Evolutionary conservation across 495 filamentous ascomycete genomes (phyloP), one percentile per base, ranked within the genome.

Genomic region (Daldinia decipiens): DNA sequence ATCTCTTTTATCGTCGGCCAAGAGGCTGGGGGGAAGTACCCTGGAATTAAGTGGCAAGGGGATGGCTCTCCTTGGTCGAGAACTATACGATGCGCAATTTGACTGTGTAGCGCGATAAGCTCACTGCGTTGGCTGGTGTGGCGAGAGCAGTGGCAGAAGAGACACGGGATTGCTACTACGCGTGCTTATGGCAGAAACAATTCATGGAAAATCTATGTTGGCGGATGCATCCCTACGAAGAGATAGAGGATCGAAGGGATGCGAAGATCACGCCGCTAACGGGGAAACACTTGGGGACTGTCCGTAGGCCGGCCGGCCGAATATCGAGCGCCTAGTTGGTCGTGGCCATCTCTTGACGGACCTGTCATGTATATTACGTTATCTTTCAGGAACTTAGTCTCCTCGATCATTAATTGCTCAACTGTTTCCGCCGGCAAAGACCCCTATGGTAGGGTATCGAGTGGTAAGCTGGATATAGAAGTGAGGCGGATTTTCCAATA

Each of bases 131-230:
- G 4, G 66, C 68, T 52, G 68, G 64, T 50, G 45, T 72, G 36
- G 68, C 64, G 19, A 39, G 53, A 81, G 54, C 91, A 76, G 73
- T 90, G 90, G 43, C 88, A 81, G 39, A 92, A 13, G 51, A 61
- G 55, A 73, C 60, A n/a, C 5, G 31, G 8, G 60, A 65, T 32
- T 32, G 27, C 19, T 65, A 65, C 50, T 68, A 26, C 27, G 50
- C 59, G 0, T 56, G 65, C 31, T 40, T 72, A 40, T 68, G 70
- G 64, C 63, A 17, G 39, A 62, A 38, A n/a, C 56, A 71, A 34
- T 62, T 67, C 53, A 59, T 67, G 32, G 63, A 67, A 17, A 63
- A 71, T 54, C 53, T 71, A 4, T 67, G 21, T 54, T 71, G 62
- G 63, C 45, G 67, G 50, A 67, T 21, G 54, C 52, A 56, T 39